Base-by-base conservation (phyloP, 1,284 basidiomycete genomes). In the Polyporus tsugae region DNA sequence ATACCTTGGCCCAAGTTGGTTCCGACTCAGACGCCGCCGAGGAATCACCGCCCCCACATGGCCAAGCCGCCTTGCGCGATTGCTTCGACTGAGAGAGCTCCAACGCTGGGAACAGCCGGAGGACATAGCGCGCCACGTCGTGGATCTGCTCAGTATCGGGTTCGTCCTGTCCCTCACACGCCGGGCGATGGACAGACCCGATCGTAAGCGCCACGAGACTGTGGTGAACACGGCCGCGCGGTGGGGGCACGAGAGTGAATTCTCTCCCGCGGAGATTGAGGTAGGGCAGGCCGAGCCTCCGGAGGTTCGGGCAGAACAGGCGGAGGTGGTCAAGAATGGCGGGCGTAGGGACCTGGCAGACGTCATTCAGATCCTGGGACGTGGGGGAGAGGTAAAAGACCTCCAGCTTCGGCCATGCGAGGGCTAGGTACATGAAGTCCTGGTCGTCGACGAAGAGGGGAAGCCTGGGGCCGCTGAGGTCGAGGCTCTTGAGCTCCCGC, bases 261-360 rank as follows among this genome's bases (percentile, higher is more conserved):
- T 53, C 52, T 17, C 25, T 25, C 25, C 25, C 52, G 13, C 52
- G 15, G 29, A 53, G 10, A 10, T 53, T 10, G 13, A 53, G 52
- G 52, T 53, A 53, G 25, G 52, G 52, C 4, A 53, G 52, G 25
- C 52, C 15, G 13, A 53, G 52, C 52, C 13, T 53, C 52, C 15
- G 52, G 52, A 53, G 52, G 25, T 53, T 53, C 25, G 52, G 25
- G 25, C 52, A 53, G 25, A 53, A 53, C 25, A 33, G 10, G 25
- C 52, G 52, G 11, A 53, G 13, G 52, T 53, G 52, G 13, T 53
- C 52, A 25, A 53, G 52, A 25, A 53, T 10, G 52, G n/a, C 52
- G 52, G 25, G 52, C 25, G 25, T 53, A 4, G 52, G 52, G 52
- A 53, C 52, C 25, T 53, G 52, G 13, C 25, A 25, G 11, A 29